Evolutionary conservation across 2,329 filamentous ascomycete species (phyloP).

Genomic region (Penicillium olsonii): DNA sequence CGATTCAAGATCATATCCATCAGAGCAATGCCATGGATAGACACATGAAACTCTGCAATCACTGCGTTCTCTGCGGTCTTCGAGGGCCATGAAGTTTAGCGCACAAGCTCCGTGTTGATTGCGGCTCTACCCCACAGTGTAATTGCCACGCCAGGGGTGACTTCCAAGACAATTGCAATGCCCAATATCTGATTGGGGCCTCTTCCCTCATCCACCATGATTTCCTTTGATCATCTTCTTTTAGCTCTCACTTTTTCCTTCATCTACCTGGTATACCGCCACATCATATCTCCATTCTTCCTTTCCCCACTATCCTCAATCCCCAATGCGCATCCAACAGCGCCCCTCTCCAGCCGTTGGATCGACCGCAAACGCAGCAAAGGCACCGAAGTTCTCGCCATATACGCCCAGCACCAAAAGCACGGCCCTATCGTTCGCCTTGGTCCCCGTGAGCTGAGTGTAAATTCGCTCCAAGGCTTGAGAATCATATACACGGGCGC

Average conservation of each 20-base stretch:
- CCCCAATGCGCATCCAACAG: constrained; percentile 65
- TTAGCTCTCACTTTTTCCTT: constrained; percentile 10
- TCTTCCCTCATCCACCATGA: constrained; percentile 1
- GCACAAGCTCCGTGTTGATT: too few relatives aligned
- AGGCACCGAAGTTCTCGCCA: constrained; percentile 58
- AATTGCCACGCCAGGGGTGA: too few relatives aligned
- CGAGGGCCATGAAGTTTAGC: too few relatives aligned
- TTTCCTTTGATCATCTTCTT: constrained; percentile 4
- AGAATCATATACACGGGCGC: constrained; percentile 66
- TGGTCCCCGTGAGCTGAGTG: constrained; percentile 64
- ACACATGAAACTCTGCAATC: background rate
- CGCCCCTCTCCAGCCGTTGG: constrained; percentile 62
- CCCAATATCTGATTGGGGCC: too few relatives aligned
- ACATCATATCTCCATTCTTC: constrained; percentile 35
- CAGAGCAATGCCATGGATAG: too few relatives aligned
- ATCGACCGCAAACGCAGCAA: constrained; percentile 60
- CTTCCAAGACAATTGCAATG: too few relatives aligned
- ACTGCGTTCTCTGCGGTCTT: too few relatives aligned
- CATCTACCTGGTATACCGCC: constrained; percentile 20
- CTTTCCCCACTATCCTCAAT: constrained; percentile 62
- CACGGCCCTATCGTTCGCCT: constrained; percentile 62
- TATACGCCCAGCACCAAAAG: constrained; percentile 57
- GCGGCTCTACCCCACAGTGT: too few relatives aligned
- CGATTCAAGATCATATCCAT: too few relatives aligned
- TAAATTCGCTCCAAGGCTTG: constrained; percentile 61